A percentile compares a stretch with the other conserved stretches of the same genome.
Evolutionary conservation across 192 early-diverging fungal genomes (phyloP).

Genomic region (Chytriomyces hyalinus): DNA sequence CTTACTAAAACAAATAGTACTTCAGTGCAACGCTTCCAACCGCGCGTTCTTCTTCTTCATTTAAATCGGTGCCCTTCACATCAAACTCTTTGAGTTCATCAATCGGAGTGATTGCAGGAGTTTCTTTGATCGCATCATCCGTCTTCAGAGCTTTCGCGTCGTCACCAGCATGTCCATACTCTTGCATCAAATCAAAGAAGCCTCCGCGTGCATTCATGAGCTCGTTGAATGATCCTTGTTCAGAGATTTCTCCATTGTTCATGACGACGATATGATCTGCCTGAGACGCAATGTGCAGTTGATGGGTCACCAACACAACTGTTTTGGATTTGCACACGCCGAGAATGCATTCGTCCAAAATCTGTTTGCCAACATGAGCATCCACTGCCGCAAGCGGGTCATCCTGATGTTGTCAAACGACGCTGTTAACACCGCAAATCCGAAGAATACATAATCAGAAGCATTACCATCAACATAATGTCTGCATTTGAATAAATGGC

Average conservation of each 20-base stretch:
- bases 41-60: constrained; percentile 1
- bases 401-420: constrained; percentile 47
- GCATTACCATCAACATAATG: constrained; percentile 59
- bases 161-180: no score
- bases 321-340: constrained; percentile 55
- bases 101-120: background rate
- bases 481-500: constrained; percentile 70
- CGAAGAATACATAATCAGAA: no score
- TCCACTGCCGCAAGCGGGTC: constrained; percentile 80
- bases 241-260: constrained; percentile 66
- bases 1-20: constrained; percentile 4
- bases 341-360: constrained; percentile 66
- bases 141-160: background rate
- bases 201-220: constrained; percentile 46
- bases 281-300: constrained; percentile 62
- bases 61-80: background rate
- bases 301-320: constrained; percentile 71
- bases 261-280: constrained; percentile 69
- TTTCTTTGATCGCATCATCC: constrained; percentile 1
- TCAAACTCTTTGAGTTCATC: background rate
- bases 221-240: constrained; percentile 60
- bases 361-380: constrained; percentile 64
- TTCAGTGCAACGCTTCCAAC: background rate
- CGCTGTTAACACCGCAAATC: constrained; percentile 74
- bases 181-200: no score